Conservation (phyloP, 2,329 filamentous ascomycete species). For the Fusarium vanettenii region DNA sequence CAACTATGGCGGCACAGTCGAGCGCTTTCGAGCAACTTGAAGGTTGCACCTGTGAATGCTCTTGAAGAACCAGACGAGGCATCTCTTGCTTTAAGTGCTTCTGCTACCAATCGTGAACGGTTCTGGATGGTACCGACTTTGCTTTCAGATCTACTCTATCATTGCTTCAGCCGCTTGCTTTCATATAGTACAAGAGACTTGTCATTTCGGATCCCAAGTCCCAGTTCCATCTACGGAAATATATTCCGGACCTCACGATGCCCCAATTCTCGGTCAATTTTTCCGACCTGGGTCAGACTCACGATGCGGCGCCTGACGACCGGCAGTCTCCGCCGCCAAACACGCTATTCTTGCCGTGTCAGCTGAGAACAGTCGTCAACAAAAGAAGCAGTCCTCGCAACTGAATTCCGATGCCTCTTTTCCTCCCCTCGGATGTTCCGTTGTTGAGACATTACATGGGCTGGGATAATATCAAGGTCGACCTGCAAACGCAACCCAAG, state of each 20-base stretch:
- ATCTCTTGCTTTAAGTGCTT: background rate
- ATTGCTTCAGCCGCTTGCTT: background rate
- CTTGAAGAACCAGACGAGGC: background rate
- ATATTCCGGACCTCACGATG: background rate
- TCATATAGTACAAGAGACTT: background rate
- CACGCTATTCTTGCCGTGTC: slow-evolving; percentile 1
- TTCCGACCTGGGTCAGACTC: background rate
- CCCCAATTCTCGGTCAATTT: background rate
- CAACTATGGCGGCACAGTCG: background rate
- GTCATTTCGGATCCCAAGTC: background rate
- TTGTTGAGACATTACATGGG: background rate
- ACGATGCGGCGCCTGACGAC: background rate
- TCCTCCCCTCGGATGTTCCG: background rate
- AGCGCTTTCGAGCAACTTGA: background rate
- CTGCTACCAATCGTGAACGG: background rate
- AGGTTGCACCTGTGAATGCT: background rate
- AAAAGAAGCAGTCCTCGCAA: background rate
- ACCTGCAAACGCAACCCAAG: background rate
- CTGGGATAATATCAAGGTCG: background rate
- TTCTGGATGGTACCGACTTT: background rate
- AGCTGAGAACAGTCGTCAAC: background rate
- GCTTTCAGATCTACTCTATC: background rate
- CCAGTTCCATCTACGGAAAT: background rate
- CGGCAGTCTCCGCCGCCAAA: background rate
- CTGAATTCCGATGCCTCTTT: background rate